phyloP scores from a whole-genome alignment of 768 basidiomycete genomes.

The Saitozyma podzolica region DNA sequence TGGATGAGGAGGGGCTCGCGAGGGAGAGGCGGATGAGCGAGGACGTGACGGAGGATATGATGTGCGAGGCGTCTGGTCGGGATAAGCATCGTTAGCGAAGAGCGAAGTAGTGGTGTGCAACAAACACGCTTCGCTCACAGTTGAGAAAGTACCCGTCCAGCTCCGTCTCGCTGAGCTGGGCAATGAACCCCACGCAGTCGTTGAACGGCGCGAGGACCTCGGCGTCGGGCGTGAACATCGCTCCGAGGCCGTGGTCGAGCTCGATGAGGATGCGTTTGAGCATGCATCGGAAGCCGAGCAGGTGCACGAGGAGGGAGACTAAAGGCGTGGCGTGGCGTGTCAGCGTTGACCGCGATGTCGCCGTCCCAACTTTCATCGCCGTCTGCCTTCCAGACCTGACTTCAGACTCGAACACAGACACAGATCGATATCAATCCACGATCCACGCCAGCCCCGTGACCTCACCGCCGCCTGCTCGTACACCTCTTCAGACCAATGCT shows the following conservation, averaged over 20 bases:
- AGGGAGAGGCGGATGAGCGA: conserved; percentile 26
- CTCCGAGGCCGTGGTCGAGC: conserved; percentile 25
- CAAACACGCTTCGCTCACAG: conserved; percentile 13
- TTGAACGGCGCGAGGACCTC: conserved; percentile 15
- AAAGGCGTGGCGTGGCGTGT: neutral
- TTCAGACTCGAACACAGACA: neutral
- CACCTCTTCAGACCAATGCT: too few relatives aligned
- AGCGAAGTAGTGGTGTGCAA: too few relatives aligned
- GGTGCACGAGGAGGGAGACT: conserved; percentile 21
- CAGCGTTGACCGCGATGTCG: too few relatives aligned
- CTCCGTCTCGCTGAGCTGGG: conserved; percentile 10
- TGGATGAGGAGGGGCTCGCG: conserved; percentile 7
- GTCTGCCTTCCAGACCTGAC: neutral
- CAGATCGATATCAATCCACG: too few relatives aligned
- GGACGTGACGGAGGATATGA: conserved; percentile 20
- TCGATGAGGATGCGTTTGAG: conserved; percentile 24
- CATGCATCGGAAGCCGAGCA: conserved; percentile 31
- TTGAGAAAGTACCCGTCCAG: conserved; percentile 26
- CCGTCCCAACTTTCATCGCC: too few relatives aligned
- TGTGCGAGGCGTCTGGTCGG: conserved; percentile 20
- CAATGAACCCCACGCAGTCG: conserved; percentile 19
- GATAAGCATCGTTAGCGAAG: neutral
- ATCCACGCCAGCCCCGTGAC: too few relatives aligned
- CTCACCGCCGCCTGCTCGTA: too few relatives aligned
- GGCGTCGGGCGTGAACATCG: conserved; percentile 10